phyloP scores from a whole-genome alignment of 805 yeast species.

The Myxozyma udenii region DNA sequence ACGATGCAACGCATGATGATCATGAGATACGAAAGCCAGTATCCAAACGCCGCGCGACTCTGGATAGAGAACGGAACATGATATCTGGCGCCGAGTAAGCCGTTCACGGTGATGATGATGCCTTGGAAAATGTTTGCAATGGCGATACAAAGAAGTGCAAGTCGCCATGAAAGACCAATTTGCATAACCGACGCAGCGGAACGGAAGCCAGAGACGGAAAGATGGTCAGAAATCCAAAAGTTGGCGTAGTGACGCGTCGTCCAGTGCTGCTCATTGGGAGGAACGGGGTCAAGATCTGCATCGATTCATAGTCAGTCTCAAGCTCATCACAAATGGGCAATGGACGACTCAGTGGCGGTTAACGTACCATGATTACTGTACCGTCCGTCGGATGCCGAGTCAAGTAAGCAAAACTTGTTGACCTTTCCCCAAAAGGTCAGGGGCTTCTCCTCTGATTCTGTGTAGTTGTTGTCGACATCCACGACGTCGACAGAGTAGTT shows the following conservation, averaged over 20 bases:
- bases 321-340: background rate
- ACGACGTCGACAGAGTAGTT: background rate
- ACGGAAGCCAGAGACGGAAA: slow-evolving; percentile 45
- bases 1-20: slow-evolving; percentile 82
- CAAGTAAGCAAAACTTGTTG: slow-evolving; percentile 17
- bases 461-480: background rate
- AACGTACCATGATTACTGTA: slow-evolving; percentile 23
- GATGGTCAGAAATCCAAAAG: slow-evolving; percentile 31
- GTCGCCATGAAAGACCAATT: slow-evolving; percentile 46
- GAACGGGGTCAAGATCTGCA: slow-evolving; percentile 23
- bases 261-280: slow-evolving; percentile 23
- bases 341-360: background rate
- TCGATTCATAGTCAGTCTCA: slow-evolving; percentile 1
- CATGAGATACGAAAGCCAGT: slow-evolving; percentile 76
- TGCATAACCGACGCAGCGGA: slow-evolving; percentile 45
- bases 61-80: slow-evolving; percentile 70
- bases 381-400: slow-evolving; percentile 21
- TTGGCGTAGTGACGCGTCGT: slow-evolving; percentile 32
- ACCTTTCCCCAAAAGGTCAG: slow-evolving; percentile 14
- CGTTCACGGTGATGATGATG: slow-evolving; percentile 44
- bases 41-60: slow-evolving; percentile 77
- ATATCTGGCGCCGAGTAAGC: slow-evolving; percentile 47
- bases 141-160: slow-evolving; percentile 46
- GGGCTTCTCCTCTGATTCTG: slow-evolving; percentile 1
- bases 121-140: slow-evolving; percentile 46